phyloP scores from a whole-genome alignment of 2,329 filamentous ascomycete species.

The Apiospora pterosperma region DNA sequence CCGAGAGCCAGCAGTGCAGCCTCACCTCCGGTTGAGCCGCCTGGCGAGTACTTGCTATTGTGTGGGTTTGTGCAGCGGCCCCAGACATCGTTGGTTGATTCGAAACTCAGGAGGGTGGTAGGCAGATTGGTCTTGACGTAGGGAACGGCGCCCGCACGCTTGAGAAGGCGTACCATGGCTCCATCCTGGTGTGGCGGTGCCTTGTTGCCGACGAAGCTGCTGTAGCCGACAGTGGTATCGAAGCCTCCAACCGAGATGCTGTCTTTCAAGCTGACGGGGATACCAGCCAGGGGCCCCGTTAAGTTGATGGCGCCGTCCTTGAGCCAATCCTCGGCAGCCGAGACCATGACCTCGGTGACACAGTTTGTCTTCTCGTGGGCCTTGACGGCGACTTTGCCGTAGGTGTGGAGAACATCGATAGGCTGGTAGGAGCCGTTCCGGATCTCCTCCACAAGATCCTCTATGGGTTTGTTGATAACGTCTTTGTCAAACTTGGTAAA shows the following conservation, averaged over 20 bases:
- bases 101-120: conserved; percentile 82
- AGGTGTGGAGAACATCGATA: conserved; percentile 74
- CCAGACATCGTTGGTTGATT: conserved; percentile 77
- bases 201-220: conserved; percentile 66
- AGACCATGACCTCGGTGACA: conserved; percentile 80
- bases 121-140: conserved; percentile 93
- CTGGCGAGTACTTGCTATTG: conserved; percentile 78
- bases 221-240: conserved; percentile 80
- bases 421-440: conserved; percentile 65
- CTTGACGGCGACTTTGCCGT: conserved; percentile 80
- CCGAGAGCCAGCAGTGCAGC: conserved; percentile 77
- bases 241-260: conserved; percentile 78
- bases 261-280: conserved; percentile 83
- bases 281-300: conserved; percentile 78
- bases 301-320: conserved; percentile 59
- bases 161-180: conserved; percentile 69
- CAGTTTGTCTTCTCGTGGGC: conserved; percentile 88
- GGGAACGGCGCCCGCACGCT: conserved; percentile 83
- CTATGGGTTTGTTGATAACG: conserved; percentile 71
- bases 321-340: conserved; percentile 73
- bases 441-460: conserved; percentile 73
- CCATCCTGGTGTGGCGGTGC: conserved; percentile 57
- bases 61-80: conserved; percentile 80
- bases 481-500: conserved; percentile 62
- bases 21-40: conserved; percentile 86